Evolutionary conservation across 2,329 filamentous ascomycete species (phyloP), one percentile per base, ranked within the genome.

Genomic region (Lasiodiplodia citricola): DNA sequence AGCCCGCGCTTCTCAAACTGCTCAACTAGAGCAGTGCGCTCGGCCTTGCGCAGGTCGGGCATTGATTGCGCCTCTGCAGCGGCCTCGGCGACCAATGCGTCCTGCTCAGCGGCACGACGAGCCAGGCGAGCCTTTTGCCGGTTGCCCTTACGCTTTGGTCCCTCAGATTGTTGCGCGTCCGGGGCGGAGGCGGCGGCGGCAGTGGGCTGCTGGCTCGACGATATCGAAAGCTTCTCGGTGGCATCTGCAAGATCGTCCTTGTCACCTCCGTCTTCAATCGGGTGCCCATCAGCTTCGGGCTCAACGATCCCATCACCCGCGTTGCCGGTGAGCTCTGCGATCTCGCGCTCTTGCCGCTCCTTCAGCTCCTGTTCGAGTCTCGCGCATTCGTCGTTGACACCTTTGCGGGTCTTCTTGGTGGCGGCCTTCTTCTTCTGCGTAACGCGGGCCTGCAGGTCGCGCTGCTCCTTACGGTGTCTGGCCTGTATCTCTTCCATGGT

Each of bases 401-500:
- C 81, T 72, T 85, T 89, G 62, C 88, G 84, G 10, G 88, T 89
- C 80, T 90, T 90, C 82, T 98, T 99, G 57, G 91, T 96, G 18
- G 96, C 94, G 73, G 92, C 91, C 85, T 97, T 98, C 86, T 97
- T 99, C 86, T 97, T 98, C 82, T 91, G 94, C 5, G 93, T 97
- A 76, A 96, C 90, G 70, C 91, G 90, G 63, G 89, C 87, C 79
- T 97, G 92, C 31, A 99, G 86, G 70, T 98, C 95, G 74, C 90
- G 91, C 79, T 92, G 90, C 82, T 99, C 95, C 80, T 93, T 96
- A 75, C 93, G 90, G 79, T 99, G 96, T 57, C 90, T 91, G 47
- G 89, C 84, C 74, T 93, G 90, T 68, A 96, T 83, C 71, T 92
- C 90, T 70, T 97, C 94, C 80, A 96, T 88, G 25, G 73, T 73